Base-by-base conservation (phyloP, 2,329 filamentous ascomycete species). In the Balansia obtecta region DNA sequence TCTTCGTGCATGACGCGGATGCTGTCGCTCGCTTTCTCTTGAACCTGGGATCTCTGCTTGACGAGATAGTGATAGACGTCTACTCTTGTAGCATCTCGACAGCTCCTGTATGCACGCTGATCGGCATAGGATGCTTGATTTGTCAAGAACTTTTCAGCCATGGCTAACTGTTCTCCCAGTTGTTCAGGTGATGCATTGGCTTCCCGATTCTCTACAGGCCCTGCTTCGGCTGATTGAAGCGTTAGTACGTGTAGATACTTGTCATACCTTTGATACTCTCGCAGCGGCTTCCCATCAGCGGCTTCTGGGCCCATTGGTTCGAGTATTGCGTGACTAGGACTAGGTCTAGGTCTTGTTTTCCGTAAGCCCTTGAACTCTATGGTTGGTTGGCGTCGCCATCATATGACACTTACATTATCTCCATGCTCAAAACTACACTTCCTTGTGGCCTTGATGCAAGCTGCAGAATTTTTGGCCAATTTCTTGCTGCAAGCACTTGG, bases 401-500 rank as follows among this genome's bases (percentile, higher is more conserved):
- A 13, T 9, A n/a, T 27, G 1, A 30, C 34, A 37, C 46, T 52
- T 52, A 59, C 56, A 54, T 48, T 13, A 55, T 51, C 41, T 58
- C 58, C 52, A 65, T 52, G 1, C 30, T 59, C 18, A 66, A 53
- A 3, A 52, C 57, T 18, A 62, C 52, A 33, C 48, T 56, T 9
- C 53, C 55, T 38, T 50, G 57, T 22, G 48, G 53, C 16, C 49
- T 51, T 9, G 59, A 56, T 0, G 61, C 59, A 6, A 63, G 33
- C n/a, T 57, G 60, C 7, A 67, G 51, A 1, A 67, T 54, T 39
- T 55, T 65, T 2, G 58, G 58, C 66, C 61, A 67, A 22, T 55
- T 57, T 2, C 50, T 49, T 3, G 60, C 55, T 3, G 57, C 59
- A 2, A 69, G 46, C 2, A 56, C 48, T 42, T 61, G 62, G 8